A percentile compares a stretch with the other conserved stretches of the same genome.
Evolutionary conservation across 371 early-diverging fungal species (phyloP).

Genomic region (Basidiobolus heterosporus): DNA sequence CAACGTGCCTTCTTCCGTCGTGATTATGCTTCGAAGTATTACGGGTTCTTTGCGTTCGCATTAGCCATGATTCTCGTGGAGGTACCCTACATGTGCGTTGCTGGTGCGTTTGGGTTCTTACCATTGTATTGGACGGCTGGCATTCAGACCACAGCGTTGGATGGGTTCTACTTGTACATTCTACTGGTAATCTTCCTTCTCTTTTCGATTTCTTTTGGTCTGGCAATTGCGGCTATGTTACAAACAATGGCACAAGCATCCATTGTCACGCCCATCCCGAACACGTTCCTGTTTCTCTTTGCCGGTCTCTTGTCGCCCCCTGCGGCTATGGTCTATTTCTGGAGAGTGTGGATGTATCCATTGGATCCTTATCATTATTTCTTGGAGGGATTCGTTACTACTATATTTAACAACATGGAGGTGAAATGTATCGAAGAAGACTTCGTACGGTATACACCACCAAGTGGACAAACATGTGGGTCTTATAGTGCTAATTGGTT

Average conservation of each 20-base stretch:
- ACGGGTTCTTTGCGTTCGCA: conserved; percentile 49
- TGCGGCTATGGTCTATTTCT: conserved; percentile 48
- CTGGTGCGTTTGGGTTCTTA: conserved; percentile 36
- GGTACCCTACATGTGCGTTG: conserved; percentile 37
- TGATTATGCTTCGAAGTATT: conserved; percentile 51
- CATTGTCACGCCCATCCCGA: conserved; percentile 53
- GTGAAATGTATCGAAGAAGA: conserved; percentile 32
- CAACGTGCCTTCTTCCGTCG: conserved; percentile 53
- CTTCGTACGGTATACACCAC: conserved; percentile 26
- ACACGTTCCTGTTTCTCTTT: conserved; percentile 49
- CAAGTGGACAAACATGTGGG: conserved; percentile 40
- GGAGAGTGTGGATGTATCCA: conserved; percentile 65
- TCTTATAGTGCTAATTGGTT: conserved; percentile 39
- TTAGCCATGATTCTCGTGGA: conserved; percentile 33
- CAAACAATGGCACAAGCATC: conserved; percentile 40
- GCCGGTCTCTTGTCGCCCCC: conserved; percentile 55
- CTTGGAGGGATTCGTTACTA: conserved; percentile 43
- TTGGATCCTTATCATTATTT: conserved; percentile 59
- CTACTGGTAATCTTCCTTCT: conserved; percentile 36
- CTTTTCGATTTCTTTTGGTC: conserved; percentile 53
- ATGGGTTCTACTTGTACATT: conserved; percentile 40
- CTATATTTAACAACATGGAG: conserved; percentile 34
- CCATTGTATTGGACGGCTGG: conserved; percentile 58
- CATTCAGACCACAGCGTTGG: conserved; percentile 21
- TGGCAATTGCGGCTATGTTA: conserved; percentile 44